Conservation (phyloP, 192 early-diverging fungal genomes). For the Coemansia aciculifera region DNA sequence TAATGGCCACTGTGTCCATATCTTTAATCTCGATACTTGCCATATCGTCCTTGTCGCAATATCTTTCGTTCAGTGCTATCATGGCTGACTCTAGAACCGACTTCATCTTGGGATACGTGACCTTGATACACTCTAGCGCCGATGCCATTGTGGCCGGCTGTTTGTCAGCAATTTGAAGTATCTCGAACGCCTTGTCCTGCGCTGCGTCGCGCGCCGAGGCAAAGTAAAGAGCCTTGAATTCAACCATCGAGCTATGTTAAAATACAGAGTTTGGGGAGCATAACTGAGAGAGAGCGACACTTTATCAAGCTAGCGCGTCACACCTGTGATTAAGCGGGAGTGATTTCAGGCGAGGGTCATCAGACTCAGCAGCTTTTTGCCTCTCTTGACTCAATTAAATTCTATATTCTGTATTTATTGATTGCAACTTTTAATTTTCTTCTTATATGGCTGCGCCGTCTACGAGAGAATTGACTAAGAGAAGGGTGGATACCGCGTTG, state of each 20-base stretch:
- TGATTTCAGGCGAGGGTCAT: background rate
- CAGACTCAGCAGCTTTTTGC: background rate
- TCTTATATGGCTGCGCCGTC: constrained; percentile 33
- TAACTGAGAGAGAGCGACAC: background rate
- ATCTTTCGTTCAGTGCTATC: constrained; percentile 40
- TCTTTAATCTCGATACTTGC: constrained; percentile 3
- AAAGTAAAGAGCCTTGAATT: constrained; percentile 42
- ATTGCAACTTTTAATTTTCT: background rate
- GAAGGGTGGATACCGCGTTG: constrained; percentile 42
- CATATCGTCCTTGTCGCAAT: constrained; percentile 11
- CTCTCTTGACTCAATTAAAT: background rate
- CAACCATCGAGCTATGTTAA: background rate
- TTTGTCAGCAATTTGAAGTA: constrained; percentile 7
- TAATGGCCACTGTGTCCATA: constrained; percentile 36
- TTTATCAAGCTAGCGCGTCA: background rate
- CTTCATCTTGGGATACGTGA: constrained; percentile 6
- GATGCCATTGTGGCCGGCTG: background rate
- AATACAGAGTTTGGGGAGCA: background rate
- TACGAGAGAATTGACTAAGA: constrained; percentile 31
- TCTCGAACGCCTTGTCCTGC: background rate
- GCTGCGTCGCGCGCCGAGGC: constrained; percentile 46
- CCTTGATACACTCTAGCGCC: constrained; percentile 15
- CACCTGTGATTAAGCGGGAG: background rate
- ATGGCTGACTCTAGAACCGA: constrained; percentile 17
- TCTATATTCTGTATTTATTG: background rate